Evolutionary conservation across 495 filamentous ascomycete genomes (phyloP).

Genomic region (Penicillium pulvis): DNA sequence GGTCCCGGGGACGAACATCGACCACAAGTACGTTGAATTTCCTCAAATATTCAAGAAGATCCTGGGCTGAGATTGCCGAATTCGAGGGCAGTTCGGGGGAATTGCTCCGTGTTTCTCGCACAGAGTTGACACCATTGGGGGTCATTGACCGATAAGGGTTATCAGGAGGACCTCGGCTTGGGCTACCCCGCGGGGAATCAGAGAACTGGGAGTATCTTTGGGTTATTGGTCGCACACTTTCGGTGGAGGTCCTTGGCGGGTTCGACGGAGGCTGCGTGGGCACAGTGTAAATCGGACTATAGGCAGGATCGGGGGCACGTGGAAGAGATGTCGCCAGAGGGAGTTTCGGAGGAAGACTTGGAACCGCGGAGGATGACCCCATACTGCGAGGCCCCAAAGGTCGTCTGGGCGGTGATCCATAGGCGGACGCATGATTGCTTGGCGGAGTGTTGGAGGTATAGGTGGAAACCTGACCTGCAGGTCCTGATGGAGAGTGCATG

Average conservation of each 20-base stretch:
- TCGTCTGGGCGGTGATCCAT: conserved; percentile 31
- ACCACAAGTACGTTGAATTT: conserved; percentile 72
- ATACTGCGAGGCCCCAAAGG: conserved; percentile 60
- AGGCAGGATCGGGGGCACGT: conserved; percentile 79
- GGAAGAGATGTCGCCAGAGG: conserved; percentile 66
- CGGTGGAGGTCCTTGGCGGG: conserved; percentile 52
- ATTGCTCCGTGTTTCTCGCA: conserved; percentile 36
- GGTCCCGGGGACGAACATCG: conserved; percentile 79
- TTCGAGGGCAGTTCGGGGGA: conserved; percentile 60
- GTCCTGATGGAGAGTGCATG: conserved; percentile 30
- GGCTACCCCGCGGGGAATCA: conserved; percentile 41
- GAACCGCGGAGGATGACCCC: conserved; percentile 45
- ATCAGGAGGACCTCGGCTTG: conserved; percentile 39
- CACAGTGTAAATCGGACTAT: conserved; percentile 64
- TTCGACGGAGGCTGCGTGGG: conserved; percentile 47
- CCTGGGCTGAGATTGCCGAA: conserved; percentile 62
- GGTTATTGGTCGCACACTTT: conserved; percentile 39
- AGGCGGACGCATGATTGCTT: conserved; percentile 20
- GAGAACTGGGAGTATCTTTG: conserved; percentile 43
- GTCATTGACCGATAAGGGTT: conserved; percentile 48
- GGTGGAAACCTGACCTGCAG: conserved; percentile 33
- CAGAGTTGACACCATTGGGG: conserved; percentile 41
- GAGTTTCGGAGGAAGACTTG: conserved; percentile 56
- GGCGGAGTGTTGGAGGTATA: conserved; percentile 28
- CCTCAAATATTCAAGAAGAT: conserved; percentile 65